Evolutionary conservation across 768 basidiomycete species (phyloP).

Genomic region (Collybia sp.): DNA sequence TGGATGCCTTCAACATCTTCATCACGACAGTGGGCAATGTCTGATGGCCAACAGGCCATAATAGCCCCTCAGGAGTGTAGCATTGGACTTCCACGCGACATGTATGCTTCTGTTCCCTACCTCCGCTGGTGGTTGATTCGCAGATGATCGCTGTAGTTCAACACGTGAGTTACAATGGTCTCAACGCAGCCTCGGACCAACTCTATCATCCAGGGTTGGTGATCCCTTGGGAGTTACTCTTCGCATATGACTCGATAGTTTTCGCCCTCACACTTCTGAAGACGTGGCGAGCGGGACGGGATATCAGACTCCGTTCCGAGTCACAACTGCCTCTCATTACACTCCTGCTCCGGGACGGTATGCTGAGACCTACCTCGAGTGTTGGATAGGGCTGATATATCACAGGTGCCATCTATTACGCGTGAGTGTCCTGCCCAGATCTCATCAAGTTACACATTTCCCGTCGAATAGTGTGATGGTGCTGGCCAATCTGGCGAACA

Average conservation of each 20-base stretch:
- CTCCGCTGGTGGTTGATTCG: not conserved
- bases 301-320: slow-evolving; percentile 16
- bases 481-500: slow-evolving; percentile 44
- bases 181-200: not conserved
- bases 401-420: slow-evolving; percentile 51
- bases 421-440: slow-evolving; percentile 29
- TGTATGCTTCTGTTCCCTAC: slow-evolving; percentile 10
- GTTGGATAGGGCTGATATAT: not conserved
- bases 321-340: slow-evolving; percentile 30
- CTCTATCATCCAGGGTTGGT: slow-evolving; percentile 21
- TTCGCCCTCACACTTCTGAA: slow-evolving; percentile 42
- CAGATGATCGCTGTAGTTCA: slow-evolving; percentile 6
- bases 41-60: slow-evolving; percentile 30
- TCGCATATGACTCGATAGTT: slow-evolving; percentile 42
- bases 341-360: slow-evolving; percentile 46
- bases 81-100: slow-evolving; percentile 24
- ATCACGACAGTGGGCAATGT: slow-evolving; percentile 34
- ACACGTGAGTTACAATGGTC: slow-evolving; percentile 8
- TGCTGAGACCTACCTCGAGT: slow-evolving; percentile 9
- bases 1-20: not conserved
- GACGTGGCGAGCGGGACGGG: slow-evolving; percentile 31
- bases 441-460: not conserved
- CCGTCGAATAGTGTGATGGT: slow-evolving; percentile 41
- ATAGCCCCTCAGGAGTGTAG: slow-evolving; percentile 25
- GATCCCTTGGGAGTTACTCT: slow-evolving; percentile 45